These are phyloP conservation scores for Torulaspora maleeae DNA, from an alignment of 805 yeast species.

Conservation along the genomic window DNA sequence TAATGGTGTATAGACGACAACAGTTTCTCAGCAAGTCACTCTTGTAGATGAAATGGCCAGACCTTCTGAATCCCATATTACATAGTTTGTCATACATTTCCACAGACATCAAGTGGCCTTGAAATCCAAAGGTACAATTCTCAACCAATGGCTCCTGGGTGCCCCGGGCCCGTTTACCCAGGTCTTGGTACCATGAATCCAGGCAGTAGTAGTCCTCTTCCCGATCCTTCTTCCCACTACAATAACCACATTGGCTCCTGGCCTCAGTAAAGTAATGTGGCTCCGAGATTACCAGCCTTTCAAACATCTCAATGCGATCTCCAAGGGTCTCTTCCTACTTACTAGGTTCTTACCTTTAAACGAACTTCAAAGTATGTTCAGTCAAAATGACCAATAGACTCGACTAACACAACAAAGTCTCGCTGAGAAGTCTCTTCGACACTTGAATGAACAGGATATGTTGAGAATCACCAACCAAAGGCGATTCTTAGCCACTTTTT, in stretches of 20 bases:
- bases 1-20: slow-evolving; percentile 72
- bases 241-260: slow-evolving; percentile 62
- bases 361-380: not conserved
- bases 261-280: slow-evolving; percentile 43
- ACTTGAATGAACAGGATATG: not conserved
- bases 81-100: slow-evolving; percentile 59
- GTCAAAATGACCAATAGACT: not conserved
- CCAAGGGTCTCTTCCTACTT: not conserved
- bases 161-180: slow-evolving; percentile 2
- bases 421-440: not conserved
- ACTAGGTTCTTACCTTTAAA: not conserved
- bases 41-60: slow-evolving; percentile 63
- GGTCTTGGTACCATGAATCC: slow-evolving; percentile 33
- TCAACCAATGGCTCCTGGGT: slow-evolving; percentile 12
- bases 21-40: slow-evolving; percentile 70
- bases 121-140: slow-evolving; percentile 38
- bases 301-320: slow-evolving; percentile 3
- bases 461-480: slow-evolving; percentile 7
- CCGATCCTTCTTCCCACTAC: slow-evolving; percentile 47
- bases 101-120: slow-evolving; percentile 44
- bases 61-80: slow-evolving; percentile 72
- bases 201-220: slow-evolving; percentile 40
- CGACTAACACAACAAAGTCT: not conserved
- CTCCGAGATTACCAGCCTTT: slow-evolving; percentile 38
- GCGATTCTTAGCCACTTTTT: slow-evolving; percentile 40